Evolutionary conservation across 2,329 filamentous ascomycete genomes (phyloP), one percentile per base, ranked within the genome.

Genomic region (Trichoderma citrinoviride): DNA sequence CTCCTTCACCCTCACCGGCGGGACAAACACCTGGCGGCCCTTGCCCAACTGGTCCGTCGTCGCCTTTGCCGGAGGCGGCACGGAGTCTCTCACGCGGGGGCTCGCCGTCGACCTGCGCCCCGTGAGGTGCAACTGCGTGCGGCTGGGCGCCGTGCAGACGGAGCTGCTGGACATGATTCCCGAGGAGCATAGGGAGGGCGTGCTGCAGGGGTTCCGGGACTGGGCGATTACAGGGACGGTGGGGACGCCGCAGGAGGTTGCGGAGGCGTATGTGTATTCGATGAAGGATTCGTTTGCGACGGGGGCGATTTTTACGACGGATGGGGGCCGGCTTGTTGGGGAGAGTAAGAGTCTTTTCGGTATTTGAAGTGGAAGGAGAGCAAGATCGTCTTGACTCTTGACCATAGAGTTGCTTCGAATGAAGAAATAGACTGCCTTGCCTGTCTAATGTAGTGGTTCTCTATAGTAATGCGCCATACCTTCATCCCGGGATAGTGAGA

Each of bases 21-120:
- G 86, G 7, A 72, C 75, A 2, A 78, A 83, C 5, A 76, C 77
- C 5, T 78, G 85, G 69, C 80, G 80, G 21, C 87, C 87, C 0
- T 73, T 77, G 1, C 77, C 80, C 1, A 77, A 82, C 23, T 87
- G 83, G 83, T 75, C 76, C 4, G 75, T 86, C 21, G 68, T 85
- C 1, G 78, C 78, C 0, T 75, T 76, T 2, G 83, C 81, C 60
- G 81, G 79, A 0, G 80, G 82, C 0, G 86, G 81, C 0, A 67
- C 85, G 7, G 78, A 85, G 56, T 80, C 82, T 3, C 78, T 89
- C 72, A 78, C 80, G 2, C 78, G 83, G 2, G 81, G 79, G 3
- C 75, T 91, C 40, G 88, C 88, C 2, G 70, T 90, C 37, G 87
- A 90, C 70, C 71, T 91, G 63, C 82, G 81, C 67, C 88, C 88